Evolutionary conservation across 2,329 filamentous ascomycete species (phyloP), one percentile per base, ranked within the genome.

Genomic region (Verticillium nonalfalfae): DNA sequence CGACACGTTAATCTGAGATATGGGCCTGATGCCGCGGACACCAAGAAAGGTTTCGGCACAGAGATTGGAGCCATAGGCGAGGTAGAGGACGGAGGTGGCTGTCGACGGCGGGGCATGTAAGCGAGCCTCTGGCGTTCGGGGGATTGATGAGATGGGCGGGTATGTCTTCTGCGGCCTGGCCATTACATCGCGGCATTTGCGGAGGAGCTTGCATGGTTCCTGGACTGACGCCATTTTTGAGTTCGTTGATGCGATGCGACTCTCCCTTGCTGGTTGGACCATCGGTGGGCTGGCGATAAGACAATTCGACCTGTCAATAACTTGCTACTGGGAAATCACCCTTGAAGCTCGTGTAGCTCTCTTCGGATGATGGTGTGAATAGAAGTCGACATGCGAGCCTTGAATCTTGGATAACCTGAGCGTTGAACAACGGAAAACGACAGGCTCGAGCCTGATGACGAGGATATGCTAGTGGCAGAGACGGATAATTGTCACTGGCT

Each of bases 1-100:
- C 5, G 89, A 84, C 7, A 97, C 94, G 70, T 93, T 93, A 70
- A 93, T 77, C 65, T 90, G 85, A 45, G 91, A 92, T 14, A 98
- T 69, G 0, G 95, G 95, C 33, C 84, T 85, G 75, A 98, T 94
- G 63, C 89, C 89, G 59, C 94, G 88, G 63, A 76, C 79, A 62
- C 90, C 90, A 57, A 88, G 82, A 74, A 98, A 97, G 0, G 90
- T 96, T 72, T 91, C 79, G 14, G 88, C 85, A 63, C 83, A 86
- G 64, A 98, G 84, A 73, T 98, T 98, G 59, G 93, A 97, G 67
- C 94, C 95, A 72, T 97, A 98, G 11, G 93, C 94, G 26, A 94
- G 85, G 73, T 94, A 94, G 59, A 93, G 82, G 33, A 93, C 81
- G 1, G 89, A 90, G 14, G 68, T 67, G 7, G 66, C 57, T n/a